These are phyloP conservation scores for Venturia carpophila DNA, from an alignment of 2,329 filamentous ascomycete genomes.

Conservation along the genomic window DNA sequence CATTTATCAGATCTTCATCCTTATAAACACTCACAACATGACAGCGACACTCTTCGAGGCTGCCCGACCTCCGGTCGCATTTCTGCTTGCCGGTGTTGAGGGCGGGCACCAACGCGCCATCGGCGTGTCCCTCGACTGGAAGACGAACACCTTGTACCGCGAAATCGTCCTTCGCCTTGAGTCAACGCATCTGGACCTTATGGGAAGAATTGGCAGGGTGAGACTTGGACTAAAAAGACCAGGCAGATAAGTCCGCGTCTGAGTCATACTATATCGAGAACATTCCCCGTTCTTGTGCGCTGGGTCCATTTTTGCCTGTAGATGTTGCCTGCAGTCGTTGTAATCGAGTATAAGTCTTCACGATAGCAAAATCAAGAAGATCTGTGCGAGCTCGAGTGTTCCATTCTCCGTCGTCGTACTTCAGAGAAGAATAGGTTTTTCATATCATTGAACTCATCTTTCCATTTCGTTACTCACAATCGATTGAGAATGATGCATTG, in stretches of 20 bases:
- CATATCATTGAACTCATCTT: no score
- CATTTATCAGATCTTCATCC: constrained; percentile 27
- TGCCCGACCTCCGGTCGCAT: constrained; percentile 34
- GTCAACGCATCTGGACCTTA: constrained; percentile 31
- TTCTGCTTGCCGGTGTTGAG: constrained; percentile 39
- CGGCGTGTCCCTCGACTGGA: constrained; percentile 41
- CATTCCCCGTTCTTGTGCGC: neutral
- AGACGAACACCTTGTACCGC: constrained; percentile 33
- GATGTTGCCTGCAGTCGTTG: neutral
- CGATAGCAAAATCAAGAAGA: neutral
- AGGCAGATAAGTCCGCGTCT: constrained; percentile 17
- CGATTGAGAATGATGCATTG: neutral
- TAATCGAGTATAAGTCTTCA: neutral
- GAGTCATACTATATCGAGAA: neutral
- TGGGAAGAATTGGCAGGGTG: constrained; percentile 30
- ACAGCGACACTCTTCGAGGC: constrained; percentile 38
- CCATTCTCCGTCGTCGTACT: no score
- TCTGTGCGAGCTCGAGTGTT: neutral
- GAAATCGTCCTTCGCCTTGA: constrained; percentile 40
- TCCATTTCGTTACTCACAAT: neutral
- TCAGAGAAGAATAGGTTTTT: no score
- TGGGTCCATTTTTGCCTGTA: no score
- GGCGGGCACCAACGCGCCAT: constrained; percentile 41
- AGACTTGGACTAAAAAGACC: constrained; percentile 25
- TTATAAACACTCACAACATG: constrained; percentile 38